phyloP scores from a whole-genome alignment of 208 protist species.

The Trichomonas tenax region DNA sequence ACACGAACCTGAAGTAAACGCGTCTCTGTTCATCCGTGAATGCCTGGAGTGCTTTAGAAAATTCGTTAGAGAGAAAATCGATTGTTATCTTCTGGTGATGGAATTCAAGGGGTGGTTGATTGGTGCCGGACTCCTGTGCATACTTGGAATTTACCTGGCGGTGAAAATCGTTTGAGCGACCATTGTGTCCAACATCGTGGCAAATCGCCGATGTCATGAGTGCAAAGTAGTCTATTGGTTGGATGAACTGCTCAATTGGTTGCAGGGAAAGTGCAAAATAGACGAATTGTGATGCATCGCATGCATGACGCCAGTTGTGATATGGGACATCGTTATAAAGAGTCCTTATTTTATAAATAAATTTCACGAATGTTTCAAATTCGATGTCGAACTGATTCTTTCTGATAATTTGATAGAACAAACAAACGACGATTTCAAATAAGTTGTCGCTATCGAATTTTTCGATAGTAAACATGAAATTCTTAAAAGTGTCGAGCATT shows the following conservation, averaged over 20 bases:
- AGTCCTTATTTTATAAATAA: background rate
- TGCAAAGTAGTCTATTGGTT: conserved; percentile 57
- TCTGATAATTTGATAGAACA: background rate
- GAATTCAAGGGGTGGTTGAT: conserved; percentile 48
- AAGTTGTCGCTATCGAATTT: too few relatives aligned
- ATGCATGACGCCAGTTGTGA: conserved; percentile 52
- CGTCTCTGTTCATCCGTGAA: background rate
- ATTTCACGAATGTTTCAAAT: background rate
- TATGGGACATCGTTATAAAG: conserved; percentile 48
- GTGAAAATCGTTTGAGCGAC: conserved; percentile 82
- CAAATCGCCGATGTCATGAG: conserved; percentile 63
- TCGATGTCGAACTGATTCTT: background rate
- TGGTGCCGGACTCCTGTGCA: conserved; percentile 22
- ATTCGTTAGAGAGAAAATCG: background rate
- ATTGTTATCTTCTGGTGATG: conserved; percentile 38
- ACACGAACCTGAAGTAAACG: background rate
- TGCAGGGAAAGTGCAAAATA: conserved; percentile 27
- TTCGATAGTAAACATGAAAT: too few relatives aligned
- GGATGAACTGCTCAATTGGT: conserved; percentile 49
- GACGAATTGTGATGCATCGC: conserved; percentile 51
- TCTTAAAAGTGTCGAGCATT: too few relatives aligned
- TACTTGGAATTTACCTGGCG: conserved; percentile 60
- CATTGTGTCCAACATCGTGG: conserved; percentile 86
- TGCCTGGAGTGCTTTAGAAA: background rate
- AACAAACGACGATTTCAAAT: too few relatives aligned